These are phyloP conservation scores for Conidiobolus incongruus DNA, from an alignment of 371 early-diverging fungal genomes.

Conservation along the genomic window DNA sequence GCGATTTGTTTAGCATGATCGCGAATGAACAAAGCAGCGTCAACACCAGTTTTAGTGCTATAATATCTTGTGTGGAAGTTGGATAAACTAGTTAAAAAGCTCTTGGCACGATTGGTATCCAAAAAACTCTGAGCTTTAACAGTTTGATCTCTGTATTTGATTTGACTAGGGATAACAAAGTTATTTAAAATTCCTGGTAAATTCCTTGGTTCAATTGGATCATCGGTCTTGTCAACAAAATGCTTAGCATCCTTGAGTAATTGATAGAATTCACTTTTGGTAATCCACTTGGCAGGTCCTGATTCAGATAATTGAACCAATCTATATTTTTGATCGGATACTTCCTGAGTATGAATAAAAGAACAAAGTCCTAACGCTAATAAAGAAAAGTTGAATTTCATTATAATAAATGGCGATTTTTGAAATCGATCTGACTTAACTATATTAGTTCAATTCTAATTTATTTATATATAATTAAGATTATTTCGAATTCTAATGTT, in stretches of 20 bases:
- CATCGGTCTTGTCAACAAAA: conserved; percentile 81
- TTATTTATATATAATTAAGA: too few relatives aligned
- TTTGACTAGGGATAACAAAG: conserved; percentile 16
- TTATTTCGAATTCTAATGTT: too few relatives aligned
- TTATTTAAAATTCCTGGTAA: not conserved
- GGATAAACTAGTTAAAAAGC: not conserved
- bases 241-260: conserved; percentile 34
- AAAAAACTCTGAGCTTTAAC: not conserved
- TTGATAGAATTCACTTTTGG: conserved; percentile 28
- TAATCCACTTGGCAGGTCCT: conserved; percentile 31
- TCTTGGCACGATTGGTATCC: not conserved
- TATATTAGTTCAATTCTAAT: too few relatives aligned
- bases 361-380: too few relatives aligned
- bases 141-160: conserved; percentile 22
- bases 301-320: conserved; percentile 16
- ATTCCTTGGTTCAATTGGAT: conserved; percentile 1
- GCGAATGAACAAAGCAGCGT: not conserved
- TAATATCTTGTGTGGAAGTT: not conserved
- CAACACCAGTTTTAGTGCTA: not conserved
- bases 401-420: too few relatives aligned
- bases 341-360: too few relatives aligned
- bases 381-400: too few relatives aligned
- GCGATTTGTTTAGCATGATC: not conserved
- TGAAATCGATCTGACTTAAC: too few relatives aligned
- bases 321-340: too few relatives aligned